Conservation (phyloP, 1,284 basidiomycete genomes). For the Cryptococcus depauperatus region DNA sequence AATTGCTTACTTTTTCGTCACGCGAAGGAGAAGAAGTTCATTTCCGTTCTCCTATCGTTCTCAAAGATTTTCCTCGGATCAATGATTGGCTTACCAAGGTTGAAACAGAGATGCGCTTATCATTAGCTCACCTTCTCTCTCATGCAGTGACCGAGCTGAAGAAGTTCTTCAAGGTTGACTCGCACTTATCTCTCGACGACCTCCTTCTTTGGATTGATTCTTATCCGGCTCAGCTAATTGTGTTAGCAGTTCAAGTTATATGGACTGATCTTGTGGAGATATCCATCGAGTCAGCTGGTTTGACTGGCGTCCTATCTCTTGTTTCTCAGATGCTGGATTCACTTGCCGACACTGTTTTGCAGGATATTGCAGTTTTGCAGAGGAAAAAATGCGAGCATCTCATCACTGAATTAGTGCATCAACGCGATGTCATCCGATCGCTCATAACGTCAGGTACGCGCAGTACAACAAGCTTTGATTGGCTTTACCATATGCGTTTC, state of each 20-base stretch:
- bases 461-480: constrained; percentile 70
- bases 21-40: constrained; percentile 87
- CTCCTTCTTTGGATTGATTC: constrained; percentile 86
- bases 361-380: constrained; percentile 77
- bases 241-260: constrained; percentile 83
- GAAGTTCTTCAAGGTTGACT: constrained; percentile 56
- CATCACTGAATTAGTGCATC: constrained; percentile 97
- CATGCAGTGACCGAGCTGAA: constrained; percentile 51
- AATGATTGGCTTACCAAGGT: constrained; percentile 96
- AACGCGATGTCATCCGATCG: constrained; percentile 83
- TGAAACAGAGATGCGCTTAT: constrained; percentile 89
- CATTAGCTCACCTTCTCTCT: constrained; percentile 55
- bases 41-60: constrained; percentile 72
- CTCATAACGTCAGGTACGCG: constrained; percentile 62
- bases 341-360: constrained; percentile 89
- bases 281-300: constrained; percentile 54
- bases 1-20: constrained; percentile 70
- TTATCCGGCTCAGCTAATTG: constrained; percentile 92
- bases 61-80: constrained; percentile 93
- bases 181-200: constrained; percentile 50
- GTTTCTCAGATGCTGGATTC: constrained; percentile 79
- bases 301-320: constrained; percentile 61
- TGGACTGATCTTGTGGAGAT: constrained; percentile 85
- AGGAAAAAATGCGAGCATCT: constrained; percentile 97
- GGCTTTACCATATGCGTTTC: constrained; percentile 99